phyloP scores from a whole-genome alignment of 495 filamentous ascomycete species.

The Rostrohypoxylon terebratum region DNA sequence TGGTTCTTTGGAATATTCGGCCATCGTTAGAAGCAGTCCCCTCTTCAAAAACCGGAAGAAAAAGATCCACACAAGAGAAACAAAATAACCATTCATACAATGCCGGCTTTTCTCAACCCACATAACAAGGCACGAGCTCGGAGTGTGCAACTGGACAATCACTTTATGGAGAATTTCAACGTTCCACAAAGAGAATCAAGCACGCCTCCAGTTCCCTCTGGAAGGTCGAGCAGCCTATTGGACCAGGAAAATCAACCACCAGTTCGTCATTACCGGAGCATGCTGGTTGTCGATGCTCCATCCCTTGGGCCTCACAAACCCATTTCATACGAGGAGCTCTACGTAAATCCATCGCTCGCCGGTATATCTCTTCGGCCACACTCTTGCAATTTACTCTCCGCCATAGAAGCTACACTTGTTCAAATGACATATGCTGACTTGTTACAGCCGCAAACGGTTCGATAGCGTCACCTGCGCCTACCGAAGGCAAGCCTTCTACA shows the following conservation, averaged over 20 bases:
- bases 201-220: slow-evolving; percentile 43
- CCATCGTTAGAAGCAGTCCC: slow-evolving; percentile 47
- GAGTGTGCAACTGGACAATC: slow-evolving; percentile 60
- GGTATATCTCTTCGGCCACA: slow-evolving; percentile 53
- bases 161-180: slow-evolving; percentile 42
- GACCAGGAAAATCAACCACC: slow-evolving; percentile 50
- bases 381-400: slow-evolving; percentile 42
- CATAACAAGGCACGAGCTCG: slow-evolving; percentile 56
- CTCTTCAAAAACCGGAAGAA: slow-evolving; percentile 44
- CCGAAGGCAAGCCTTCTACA: slow-evolving; percentile 61
- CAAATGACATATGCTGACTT: slow-evolving; percentile 46
- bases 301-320: slow-evolving; percentile 60
- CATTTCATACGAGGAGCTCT: slow-evolving; percentile 62
- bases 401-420: slow-evolving; percentile 14
- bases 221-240: slow-evolving; percentile 54
- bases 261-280: slow-evolving; percentile 60
- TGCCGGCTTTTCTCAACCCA: slow-evolving; percentile 58
- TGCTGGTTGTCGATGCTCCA: slow-evolving; percentile 61
- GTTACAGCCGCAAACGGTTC: slow-evolving; percentile 65
- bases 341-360: slow-evolving; percentile 47
- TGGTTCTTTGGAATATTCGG: slow-evolving; percentile 53
- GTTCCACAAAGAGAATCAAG: slow-evolving; percentile 37
- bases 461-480: slow-evolving; percentile 70
- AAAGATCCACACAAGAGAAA: slow-evolving; percentile 22
- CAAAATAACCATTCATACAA: slow-evolving; percentile 32